A percentile compares a stretch with the other conserved stretches of the same genome.
Conservation (phyloP, 371 early-diverging fungal genomes). For the Mucor sp. region DNA sequence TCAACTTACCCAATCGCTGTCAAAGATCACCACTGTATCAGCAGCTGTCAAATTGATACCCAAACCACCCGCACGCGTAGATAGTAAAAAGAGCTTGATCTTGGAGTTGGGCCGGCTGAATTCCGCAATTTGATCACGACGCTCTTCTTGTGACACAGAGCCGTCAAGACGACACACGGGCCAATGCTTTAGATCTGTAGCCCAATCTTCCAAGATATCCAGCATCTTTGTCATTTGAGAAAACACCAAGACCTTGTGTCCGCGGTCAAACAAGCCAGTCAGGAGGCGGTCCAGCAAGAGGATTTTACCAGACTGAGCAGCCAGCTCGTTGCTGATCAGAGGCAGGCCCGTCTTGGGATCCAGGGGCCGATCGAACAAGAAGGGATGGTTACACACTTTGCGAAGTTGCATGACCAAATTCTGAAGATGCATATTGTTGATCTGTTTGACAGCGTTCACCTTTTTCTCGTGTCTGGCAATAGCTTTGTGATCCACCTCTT, state of each 20-base stretch:
- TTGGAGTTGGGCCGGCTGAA: constrained; percentile 54
- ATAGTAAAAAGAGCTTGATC: constrained; percentile 87
- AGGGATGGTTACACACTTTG: constrained; percentile 96
- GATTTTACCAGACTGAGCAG: constrained; percentile 84
- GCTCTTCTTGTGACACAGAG: constrained; percentile 71
- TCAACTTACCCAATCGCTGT: constrained; percentile 92
- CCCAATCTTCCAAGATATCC: constrained; percentile 93
- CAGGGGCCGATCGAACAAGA: constrained; percentile 81
- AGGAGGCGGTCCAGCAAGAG: constrained; percentile 84
- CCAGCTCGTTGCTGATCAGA: constrained; percentile 59
- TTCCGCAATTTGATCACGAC: constrained; percentile 77
- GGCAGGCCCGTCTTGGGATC: constrained; percentile 53
- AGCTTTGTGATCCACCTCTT: neutral
- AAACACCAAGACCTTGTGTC: constrained; percentile 92
- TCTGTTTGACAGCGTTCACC: constrained; percentile 38
- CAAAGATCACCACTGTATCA: constrained; percentile 93
- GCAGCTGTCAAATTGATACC: constrained; percentile 96
- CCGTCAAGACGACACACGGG: constrained; percentile 96
- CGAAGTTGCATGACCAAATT: constrained; percentile 93
- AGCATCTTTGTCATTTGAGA: constrained; percentile 94
- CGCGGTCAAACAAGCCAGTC: constrained; percentile 71
- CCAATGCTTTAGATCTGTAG: constrained; percentile 73
- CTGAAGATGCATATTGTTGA: constrained; percentile 66
- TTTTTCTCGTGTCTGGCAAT: constrained; percentile 9
- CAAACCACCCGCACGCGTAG: constrained; percentile 97